Evolutionary conservation across 306 rosid species (phyloP).

Genomic region (Quercus variabilis): DNA sequence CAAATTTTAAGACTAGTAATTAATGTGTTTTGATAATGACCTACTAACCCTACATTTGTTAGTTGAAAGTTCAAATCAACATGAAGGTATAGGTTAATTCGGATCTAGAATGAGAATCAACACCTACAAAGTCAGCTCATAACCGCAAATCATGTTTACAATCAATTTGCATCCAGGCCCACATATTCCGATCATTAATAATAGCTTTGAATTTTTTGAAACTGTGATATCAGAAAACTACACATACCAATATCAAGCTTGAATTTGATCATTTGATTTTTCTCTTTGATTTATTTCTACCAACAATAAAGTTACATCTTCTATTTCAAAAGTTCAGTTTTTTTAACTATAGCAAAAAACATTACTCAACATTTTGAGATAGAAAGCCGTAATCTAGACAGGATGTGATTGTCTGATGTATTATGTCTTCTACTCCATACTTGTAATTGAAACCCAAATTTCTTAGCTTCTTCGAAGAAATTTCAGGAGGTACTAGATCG

Average conservation of each 20-base stretch:
- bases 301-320: neutral
- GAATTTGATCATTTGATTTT: constrained; percentile 6
- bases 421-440: constrained; percentile 58
- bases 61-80: neutral
- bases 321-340: neutral
- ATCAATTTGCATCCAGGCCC: neutral
- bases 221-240: neutral
- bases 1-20: neutral
- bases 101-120: constrained; percentile 12
- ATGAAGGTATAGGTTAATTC: constrained; percentile 7
- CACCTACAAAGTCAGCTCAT: constrained; percentile 10
- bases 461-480: constrained; percentile 64
- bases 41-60: neutral
- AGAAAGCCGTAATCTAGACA: constrained; percentile 49
- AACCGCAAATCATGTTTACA: constrained; percentile 10
- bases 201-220: constrained; percentile 7
- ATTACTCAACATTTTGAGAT: neutral
- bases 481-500: constrained; percentile 35
- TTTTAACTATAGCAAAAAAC: neutral
- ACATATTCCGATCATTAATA: constrained; percentile 7
- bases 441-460: constrained; percentile 68
- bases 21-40: neutral
- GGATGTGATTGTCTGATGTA: constrained; percentile 41
- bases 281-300: neutral
- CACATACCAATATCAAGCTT: neutral